phyloP scores from a whole-genome alignment of 1,139 yeast species.

The Saccharomyces hybrid region DNA sequence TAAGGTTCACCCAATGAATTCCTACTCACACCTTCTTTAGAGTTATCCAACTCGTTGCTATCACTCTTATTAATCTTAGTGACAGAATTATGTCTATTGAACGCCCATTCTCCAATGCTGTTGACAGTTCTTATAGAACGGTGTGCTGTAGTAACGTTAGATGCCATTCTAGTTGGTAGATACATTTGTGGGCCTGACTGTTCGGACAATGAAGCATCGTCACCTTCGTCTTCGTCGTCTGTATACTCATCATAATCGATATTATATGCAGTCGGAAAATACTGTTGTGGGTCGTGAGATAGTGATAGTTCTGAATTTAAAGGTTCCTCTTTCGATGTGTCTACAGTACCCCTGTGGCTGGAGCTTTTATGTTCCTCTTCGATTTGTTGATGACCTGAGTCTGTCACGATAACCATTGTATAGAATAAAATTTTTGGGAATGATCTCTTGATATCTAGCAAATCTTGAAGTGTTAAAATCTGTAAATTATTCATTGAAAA shows the following conservation, averaged over 20 bases:
- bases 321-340: neutral
- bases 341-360: neutral
- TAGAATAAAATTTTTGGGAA: constrained; percentile 34
- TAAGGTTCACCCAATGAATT: constrained; percentile 4
- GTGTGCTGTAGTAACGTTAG: constrained; percentile 26
- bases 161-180: constrained; percentile 19
- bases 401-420: constrained; percentile 24
- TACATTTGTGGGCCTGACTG: constrained; percentile 17
- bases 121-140: constrained; percentile 26
- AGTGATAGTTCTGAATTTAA: constrained; percentile 4
- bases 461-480: constrained; percentile 31
- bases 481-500: constrained; percentile 34
- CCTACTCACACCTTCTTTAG: neutral
- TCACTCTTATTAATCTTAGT: constrained; percentile 3
- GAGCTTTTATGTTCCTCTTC: neutral
- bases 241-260: constrained; percentile 7
- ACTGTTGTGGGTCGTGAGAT: constrained; percentile 11
- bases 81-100: constrained; percentile 4
- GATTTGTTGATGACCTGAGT: neutral
- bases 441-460: constrained; percentile 27
- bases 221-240: constrained; percentile 11
- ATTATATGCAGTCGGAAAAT: constrained; percentile 6
- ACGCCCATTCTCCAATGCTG: constrained; percentile 28
- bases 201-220: constrained; percentile 10
- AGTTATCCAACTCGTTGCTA: neutral